Conservation (phyloP, 768 basidiomycete species). For the Leccinum fibrillosum region DNA sequence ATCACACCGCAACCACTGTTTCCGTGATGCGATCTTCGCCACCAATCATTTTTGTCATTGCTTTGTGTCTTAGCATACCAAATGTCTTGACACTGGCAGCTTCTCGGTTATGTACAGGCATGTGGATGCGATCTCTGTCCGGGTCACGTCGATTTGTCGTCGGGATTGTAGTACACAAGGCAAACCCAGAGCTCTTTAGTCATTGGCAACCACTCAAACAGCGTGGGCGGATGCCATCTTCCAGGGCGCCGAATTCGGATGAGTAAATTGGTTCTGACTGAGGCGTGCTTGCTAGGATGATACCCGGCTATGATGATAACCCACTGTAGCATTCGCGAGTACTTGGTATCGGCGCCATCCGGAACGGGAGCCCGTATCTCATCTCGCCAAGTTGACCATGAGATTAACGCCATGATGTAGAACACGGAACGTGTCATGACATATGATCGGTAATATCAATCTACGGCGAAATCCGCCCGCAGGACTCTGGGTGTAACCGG, state of each 20-base stretch:
- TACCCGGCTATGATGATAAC: not conserved
- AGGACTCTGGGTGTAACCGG: not conserved
- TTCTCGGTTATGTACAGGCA: constrained; percentile 47
- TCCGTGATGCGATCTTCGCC: constrained; percentile 1
- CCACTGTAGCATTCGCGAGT: not conserved
- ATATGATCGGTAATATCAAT: not conserved
- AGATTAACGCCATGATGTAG: not conserved
- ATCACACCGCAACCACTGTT: constrained; percentile 1
- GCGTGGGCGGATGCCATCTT: not conserved
- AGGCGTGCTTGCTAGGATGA: not conserved
- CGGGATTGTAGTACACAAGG: constrained; percentile 47
- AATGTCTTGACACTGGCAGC: constrained; percentile 37
- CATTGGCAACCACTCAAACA: not conserved
- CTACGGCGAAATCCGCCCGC: not conserved
- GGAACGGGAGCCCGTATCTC: not conserved
- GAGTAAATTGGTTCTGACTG: not conserved
- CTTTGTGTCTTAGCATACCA: constrained; percentile 22
- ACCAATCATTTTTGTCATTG: constrained; percentile 5
- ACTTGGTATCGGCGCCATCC: not conserved
- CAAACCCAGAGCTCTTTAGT: constrained; percentile 48
- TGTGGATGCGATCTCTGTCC: constrained; percentile 47
- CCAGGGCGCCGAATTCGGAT: not conserved
- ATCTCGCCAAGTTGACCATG: not conserved
- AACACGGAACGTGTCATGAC: not conserved
- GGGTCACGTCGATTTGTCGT: constrained; percentile 54